These are phyloP conservation scores for Ambrosia trifida DNA, from an alignment of 129 eudicot species.

Conservation along the genomic window DNA sequence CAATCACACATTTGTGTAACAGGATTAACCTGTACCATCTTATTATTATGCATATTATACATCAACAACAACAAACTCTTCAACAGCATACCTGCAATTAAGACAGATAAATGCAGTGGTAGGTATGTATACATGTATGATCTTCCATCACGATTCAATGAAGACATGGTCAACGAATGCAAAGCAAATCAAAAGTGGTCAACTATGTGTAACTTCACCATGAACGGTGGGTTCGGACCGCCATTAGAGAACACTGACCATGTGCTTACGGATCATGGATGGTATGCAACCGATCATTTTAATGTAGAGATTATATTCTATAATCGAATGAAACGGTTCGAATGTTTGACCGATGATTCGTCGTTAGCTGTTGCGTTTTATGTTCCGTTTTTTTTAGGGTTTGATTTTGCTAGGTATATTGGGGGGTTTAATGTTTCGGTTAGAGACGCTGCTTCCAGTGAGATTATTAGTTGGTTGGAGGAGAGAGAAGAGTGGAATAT, in stretches of 20 bases:
- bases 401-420: constrained; percentile 21
- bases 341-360: constrained; percentile 18
- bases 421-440: constrained; percentile 5
- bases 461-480: constrained; percentile 11
- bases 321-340: constrained; percentile 4
- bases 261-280: constrained; percentile 17
- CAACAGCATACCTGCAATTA: constrained; percentile 14
- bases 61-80: not conserved
- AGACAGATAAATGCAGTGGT: constrained; percentile 74
- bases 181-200: constrained; percentile 55
- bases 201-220: constrained; percentile 59
- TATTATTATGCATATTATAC: constrained; percentile 2
- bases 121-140: constrained; percentile 81
- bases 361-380: constrained; percentile 7
- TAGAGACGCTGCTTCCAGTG: not conserved
- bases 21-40: constrained; percentile 1
- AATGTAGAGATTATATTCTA: constrained; percentile 5
- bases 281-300: constrained; percentile 20
- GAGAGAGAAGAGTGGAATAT: constrained; percentile 11
- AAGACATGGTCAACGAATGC: constrained; percentile 66
- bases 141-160: constrained; percentile 69
- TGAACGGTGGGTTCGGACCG: constrained; percentile 33
- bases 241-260: not conserved
- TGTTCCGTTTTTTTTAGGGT: constrained; percentile 16
- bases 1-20: not conserved